Conservation (phyloP, 2,329 filamentous ascomycete species). For the Dryadomyces sulphureus region DNA sequence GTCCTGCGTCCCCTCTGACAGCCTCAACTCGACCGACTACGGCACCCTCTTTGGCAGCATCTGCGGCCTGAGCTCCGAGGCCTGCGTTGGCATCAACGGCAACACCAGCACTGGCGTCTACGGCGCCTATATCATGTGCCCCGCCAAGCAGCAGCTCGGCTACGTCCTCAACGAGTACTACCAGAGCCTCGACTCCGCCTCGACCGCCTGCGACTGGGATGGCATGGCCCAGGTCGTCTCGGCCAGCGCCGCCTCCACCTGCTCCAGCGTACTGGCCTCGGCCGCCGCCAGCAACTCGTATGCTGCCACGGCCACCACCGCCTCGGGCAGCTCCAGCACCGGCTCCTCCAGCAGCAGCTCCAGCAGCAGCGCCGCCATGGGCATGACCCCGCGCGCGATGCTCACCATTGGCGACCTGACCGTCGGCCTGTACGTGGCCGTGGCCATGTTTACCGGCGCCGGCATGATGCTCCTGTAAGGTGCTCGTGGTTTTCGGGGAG, state of each 20-base stretch:
- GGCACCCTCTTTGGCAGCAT: slow-evolving; percentile 59
- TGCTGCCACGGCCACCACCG: slow-evolving; percentile 31
- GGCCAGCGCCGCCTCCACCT: slow-evolving; percentile 32
- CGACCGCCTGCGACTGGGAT: slow-evolving; percentile 55
- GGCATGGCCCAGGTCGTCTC: slow-evolving; percentile 46
- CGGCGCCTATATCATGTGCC: slow-evolving; percentile 69
- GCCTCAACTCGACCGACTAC: slow-evolving; percentile 42
- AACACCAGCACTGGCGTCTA: slow-evolving; percentile 56
- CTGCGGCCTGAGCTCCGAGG: slow-evolving; percentile 41
- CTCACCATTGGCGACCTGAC: slow-evolving; percentile 32
- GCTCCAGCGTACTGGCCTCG: slow-evolving; percentile 42
- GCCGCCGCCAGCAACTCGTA: slow-evolving; percentile 43
- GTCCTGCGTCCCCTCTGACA: slow-evolving; percentile 49
- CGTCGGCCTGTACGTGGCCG: slow-evolving; percentile 34
- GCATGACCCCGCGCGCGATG: slow-evolving; percentile 21
- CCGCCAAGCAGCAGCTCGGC: slow-evolving; percentile 52
- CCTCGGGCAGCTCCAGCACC: slow-evolving; percentile 18
- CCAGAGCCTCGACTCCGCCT: slow-evolving; percentile 34
- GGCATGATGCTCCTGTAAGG: slow-evolving; percentile 38
- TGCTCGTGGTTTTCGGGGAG: not conserved
- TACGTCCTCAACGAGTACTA: slow-evolving; percentile 66
- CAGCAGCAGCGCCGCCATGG: slow-evolving; percentile 23
- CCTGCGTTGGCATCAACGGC: slow-evolving; percentile 53
- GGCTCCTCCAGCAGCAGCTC: slow-evolving; percentile 11
- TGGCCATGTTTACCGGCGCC: slow-evolving; percentile 36